Evolutionary conservation across 495 filamentous ascomycete species (phyloP).

Genomic region (Podospora pseudocomata): DNA sequence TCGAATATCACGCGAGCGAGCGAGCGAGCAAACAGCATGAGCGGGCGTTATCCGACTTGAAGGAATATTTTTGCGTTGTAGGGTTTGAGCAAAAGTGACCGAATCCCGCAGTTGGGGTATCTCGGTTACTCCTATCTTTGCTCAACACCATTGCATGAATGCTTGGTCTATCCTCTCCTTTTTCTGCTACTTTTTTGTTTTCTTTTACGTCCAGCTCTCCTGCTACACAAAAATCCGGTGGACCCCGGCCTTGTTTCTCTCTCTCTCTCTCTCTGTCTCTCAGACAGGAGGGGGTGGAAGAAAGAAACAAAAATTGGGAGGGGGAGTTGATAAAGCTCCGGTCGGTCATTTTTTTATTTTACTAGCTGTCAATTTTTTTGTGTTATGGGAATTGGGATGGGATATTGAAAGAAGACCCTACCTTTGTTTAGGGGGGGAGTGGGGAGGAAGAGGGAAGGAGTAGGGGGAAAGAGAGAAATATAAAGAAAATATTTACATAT

Average conservation of each 20-base stretch:
- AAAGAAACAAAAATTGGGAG: not conserved
- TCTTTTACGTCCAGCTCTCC: not conserved
- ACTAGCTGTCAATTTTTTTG: not conserved
- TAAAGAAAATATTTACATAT: not conserved
- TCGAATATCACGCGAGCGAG: slow-evolving; percentile 26
- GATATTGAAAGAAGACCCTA: not conserved
- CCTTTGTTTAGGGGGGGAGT: no score
- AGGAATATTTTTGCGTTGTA: not conserved
- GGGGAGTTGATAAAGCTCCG: not conserved
- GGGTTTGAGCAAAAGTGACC: not conserved
- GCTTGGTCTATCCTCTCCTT: slow-evolving; percentile 2
- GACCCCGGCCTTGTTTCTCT: not conserved
- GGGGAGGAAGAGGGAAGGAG: not conserved
- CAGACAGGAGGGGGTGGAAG: not conserved
- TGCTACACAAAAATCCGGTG: not conserved
- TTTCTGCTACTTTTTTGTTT: not conserved
- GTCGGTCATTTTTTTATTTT: not conserved
- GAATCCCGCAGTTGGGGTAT: not conserved
- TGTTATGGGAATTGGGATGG: not conserved
- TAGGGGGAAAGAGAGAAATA: not conserved
- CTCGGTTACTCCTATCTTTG: not conserved
- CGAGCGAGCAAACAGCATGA: not conserved
- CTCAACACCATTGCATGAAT: not conserved
- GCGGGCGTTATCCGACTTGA: not conserved
- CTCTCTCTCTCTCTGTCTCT: not conserved